Base-by-base conservation (phyloP, 768 basidiomycete species). In the Lactarius sp. region DNA sequence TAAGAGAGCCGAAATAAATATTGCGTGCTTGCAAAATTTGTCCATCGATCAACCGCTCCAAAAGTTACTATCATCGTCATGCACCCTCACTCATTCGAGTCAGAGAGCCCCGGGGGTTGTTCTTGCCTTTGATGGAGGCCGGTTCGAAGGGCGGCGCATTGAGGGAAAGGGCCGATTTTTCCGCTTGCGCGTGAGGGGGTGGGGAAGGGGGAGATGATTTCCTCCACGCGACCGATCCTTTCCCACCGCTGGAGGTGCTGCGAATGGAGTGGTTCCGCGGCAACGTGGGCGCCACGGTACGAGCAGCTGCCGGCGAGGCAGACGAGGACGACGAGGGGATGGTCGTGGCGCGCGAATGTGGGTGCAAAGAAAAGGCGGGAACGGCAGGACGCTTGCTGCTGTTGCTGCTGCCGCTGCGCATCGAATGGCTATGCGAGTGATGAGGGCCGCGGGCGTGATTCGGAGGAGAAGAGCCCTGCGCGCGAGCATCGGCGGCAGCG, bases 101-200 rank as follows among this genome's bases (percentile, higher is more conserved):
- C 2, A 27, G 27, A 3, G 36, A 31, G 36, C 14, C n/a, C 47
- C 57, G 9, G 18, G 57, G 22, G 13, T 22, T 47, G 16, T 22
- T 52, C 18, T 66, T 66, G 47, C 60, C 56, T n/a, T 66, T 66
- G 27, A 53, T 71, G 27, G 65, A 71, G 2, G 72, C 75, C 2
- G 83, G 83, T 68, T 85, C 83, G 59, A 85, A 85, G 16, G 82
- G 79, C 4, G 78, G 75, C 2, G 83, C 84, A 44, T 77, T 80
- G 62, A 80, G 79, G 10, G 83, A 84, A n/a, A 84, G 70, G 13
- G 73, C 79, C 8, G 81, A 81, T 3, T 49, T 65, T 44, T 59
- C 63, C 33, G 54, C 52, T 8, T 46, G 68, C 8, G 27, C 46
- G 60, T 46, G 63, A 6, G 37, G 64, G 34, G 60, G 63, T 42